A percentile compares a stretch with the other conserved stretches of the same genome.
These are phyloP conservation scores for Aschersonia sp. DNA, from an alignment of 2,329 filamentous ascomycete species.

Conservation along the genomic window DNA sequence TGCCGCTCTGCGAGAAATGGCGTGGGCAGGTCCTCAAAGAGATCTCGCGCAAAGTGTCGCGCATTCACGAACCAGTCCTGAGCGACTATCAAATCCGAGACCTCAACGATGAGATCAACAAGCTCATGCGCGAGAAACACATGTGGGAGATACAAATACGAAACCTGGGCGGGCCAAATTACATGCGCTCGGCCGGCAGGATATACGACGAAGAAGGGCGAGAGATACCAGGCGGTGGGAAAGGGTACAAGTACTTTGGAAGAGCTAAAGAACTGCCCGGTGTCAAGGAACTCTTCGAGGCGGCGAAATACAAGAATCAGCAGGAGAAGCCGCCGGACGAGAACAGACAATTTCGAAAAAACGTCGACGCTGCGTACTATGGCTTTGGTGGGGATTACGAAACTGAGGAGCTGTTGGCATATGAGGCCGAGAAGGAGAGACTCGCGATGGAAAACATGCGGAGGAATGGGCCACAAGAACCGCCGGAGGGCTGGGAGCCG, in stretches of 20 bases:
- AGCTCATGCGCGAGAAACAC: slow-evolving; percentile 96
- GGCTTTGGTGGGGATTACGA: slow-evolving; percentile 90
- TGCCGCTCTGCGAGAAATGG: slow-evolving; percentile 92
- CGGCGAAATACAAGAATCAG: slow-evolving; percentile 47
- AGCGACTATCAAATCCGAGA: slow-evolving; percentile 96
- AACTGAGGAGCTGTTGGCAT: slow-evolving; percentile 63
- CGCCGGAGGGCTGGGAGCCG: slow-evolving; percentile 63
- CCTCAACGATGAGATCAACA: slow-evolving; percentile 98
- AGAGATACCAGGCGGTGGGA: slow-evolving; percentile 61
- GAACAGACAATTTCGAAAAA: slow-evolving; percentile 53
- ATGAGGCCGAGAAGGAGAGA: slow-evolving; percentile 72
- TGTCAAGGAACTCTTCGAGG: slow-evolving; percentile 91
- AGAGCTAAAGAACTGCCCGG: slow-evolving; percentile 79
- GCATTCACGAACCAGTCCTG: slow-evolving; percentile 84
- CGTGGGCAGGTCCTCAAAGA: slow-evolving; percentile 94
- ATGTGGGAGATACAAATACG: slow-evolving; percentile 98
- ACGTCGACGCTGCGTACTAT: slow-evolving; percentile 90
- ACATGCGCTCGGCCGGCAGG: slow-evolving; percentile 62
- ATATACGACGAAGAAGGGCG: slow-evolving; percentile 61
- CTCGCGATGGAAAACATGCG: slow-evolving; percentile 61
- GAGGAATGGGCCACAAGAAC: slow-evolving; percentile 37
- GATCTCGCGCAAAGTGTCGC: slow-evolving; percentile 89
- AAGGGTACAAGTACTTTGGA: slow-evolving; percentile 90
- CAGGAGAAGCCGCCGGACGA: slow-evolving; percentile 51
- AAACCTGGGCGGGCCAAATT: slow-evolving; percentile 92